Evolutionary conservation across 257 asterid species (phyloP).

Genomic region (Catharanthus roseus): DNA sequence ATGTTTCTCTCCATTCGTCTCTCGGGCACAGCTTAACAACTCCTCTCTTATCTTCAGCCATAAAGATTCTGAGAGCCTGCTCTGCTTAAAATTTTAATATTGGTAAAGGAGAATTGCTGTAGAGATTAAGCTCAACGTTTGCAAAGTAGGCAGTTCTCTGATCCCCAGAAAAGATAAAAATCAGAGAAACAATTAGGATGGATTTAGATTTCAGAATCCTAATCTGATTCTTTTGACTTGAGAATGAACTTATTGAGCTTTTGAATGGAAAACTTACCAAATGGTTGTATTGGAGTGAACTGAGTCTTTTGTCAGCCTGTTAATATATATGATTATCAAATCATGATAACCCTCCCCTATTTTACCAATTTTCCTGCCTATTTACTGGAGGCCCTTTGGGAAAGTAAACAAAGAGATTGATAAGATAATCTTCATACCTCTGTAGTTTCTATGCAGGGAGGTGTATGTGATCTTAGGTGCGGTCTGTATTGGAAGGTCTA

Average conservation of each 20-base stretch:
- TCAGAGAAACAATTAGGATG: not conserved
- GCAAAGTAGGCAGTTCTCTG: not conserved
- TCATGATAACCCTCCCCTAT: not conserved
- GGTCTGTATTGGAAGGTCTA: not conserved
- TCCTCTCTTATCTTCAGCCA: not conserved
- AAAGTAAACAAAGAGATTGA: not conserved
- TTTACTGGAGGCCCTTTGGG: not conserved
- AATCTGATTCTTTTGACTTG: not conserved
- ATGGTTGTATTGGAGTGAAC: not conserved
- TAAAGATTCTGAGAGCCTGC: not conserved
- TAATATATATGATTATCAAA: not conserved
- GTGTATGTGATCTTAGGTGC: not conserved
- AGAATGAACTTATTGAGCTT: not conserved
- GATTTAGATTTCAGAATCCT: not conserved
- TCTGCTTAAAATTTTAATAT: not conserved
- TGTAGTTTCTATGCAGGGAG: not conserved
- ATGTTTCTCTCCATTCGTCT: not conserved
- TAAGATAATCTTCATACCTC: not conserved
- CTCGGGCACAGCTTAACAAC: not conserved
- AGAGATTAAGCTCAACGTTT: not conserved
- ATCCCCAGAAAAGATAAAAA: not conserved
- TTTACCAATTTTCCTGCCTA: not conserved
- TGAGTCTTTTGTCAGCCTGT: not conserved
- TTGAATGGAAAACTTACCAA: not conserved
- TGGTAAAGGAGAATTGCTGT: not conserved